Evolutionary conservation across 208 protist genomes (phyloP).

Genomic region (Acanthamoeba quina): DNA sequence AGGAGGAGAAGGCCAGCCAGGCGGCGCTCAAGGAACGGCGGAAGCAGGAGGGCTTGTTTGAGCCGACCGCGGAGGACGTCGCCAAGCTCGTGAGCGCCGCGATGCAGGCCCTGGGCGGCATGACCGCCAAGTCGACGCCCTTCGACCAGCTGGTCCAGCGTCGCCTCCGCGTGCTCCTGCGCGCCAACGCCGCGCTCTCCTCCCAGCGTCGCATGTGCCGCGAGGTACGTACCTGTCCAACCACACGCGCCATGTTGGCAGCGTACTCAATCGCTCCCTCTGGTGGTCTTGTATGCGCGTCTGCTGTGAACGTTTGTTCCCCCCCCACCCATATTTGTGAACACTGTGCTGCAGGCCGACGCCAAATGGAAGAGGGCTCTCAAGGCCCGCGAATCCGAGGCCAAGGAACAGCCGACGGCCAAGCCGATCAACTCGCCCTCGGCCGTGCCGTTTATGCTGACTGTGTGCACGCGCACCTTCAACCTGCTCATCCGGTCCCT

Average conservation of each 20-base stretch:
- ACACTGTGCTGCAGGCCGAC: background rate
- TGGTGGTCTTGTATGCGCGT: no score
- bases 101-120: background rate
- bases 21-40: background rate
- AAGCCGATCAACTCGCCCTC: background rate
- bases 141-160: constrained; percentile 20
- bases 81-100: background rate
- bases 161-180: background rate
- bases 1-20: background rate
- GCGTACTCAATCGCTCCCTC: no score
- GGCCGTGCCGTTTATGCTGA: constrained; percentile 46
- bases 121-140: constrained; percentile 27
- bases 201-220: background rate
- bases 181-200: background rate
- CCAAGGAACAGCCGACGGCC: background rate
- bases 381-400: background rate
- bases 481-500: constrained; percentile 17
- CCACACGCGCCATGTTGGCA: no score
- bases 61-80: constrained; percentile 7
- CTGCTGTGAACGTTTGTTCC: no score
- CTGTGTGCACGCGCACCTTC: constrained; percentile 37
- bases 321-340: no score
- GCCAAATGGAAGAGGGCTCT: background rate
- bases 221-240: background rate
- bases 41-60: constrained; percentile 9